Conservation (phyloP, 2,329 filamentous ascomycete species). For the Cladosporium austrohemisphaericum region DNA sequence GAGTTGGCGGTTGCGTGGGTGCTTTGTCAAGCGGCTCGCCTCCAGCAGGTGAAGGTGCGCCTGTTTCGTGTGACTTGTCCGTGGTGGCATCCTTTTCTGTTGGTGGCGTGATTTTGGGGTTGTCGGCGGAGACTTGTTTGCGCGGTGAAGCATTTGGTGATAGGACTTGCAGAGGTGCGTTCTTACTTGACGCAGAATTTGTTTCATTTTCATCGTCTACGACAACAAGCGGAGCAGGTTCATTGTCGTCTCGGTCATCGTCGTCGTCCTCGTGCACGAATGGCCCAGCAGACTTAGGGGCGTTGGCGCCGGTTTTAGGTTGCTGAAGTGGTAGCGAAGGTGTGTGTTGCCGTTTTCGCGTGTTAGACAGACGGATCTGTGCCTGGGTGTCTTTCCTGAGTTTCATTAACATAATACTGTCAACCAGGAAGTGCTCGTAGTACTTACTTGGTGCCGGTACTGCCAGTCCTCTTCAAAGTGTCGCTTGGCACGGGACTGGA, state of each 20-base stretch:
- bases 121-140: slow-evolving; percentile 10
- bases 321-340: slow-evolving; percentile 28
- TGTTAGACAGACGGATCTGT: slow-evolving; percentile 28
- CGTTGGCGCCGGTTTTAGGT: slow-evolving; percentile 2
- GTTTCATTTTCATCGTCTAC: slow-evolving; percentile 17
- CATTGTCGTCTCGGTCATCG: slow-evolving; percentile 23
- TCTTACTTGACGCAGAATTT: not conserved
- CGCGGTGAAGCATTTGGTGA: slow-evolving; percentile 27
- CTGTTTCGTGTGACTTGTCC: not conserved
- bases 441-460: not conserved
- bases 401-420: not conserved
- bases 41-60: not conserved
- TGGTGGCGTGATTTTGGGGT: not conserved
- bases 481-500: slow-evolving; percentile 19
- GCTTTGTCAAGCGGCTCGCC: not conserved
- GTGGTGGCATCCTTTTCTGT: not conserved
- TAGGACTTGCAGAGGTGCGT: slow-evolving; percentile 25
- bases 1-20: not conserved
- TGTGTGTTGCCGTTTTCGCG: slow-evolving; percentile 29
- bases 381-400: slow-evolving; percentile 4
- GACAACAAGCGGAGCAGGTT: slow-evolving; percentile 7
- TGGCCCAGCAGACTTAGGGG: slow-evolving; percentile 16
- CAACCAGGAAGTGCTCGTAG: no score
- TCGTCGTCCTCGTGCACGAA: slow-evolving; percentile 32
- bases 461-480: not conserved